Evolutionary conservation across 2,329 filamentous ascomycete genomes (phyloP), one percentile per base, ranked within the genome.

Genomic region (Sporothrix euskadiensis): DNA sequence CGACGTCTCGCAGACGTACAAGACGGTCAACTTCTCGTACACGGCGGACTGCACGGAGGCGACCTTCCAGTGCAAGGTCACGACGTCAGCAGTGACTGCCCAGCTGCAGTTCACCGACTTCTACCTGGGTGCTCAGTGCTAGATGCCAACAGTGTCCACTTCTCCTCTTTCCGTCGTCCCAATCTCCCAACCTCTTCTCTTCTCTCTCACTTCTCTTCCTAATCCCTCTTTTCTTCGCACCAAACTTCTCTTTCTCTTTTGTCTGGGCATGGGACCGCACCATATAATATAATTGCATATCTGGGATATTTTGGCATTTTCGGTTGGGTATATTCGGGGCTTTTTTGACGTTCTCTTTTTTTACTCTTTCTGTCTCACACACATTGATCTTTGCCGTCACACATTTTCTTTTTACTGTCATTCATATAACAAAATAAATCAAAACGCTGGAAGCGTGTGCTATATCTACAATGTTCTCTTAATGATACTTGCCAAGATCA

Each of bases 31-130:
- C 56, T 71, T 71, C 30, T 7, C 12, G 7, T 71, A 61, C 41
- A 63, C 69, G 39, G 69, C 69, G 16, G 56, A 61, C 69, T 59
- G 69, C 69, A 61, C 19, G 39, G 56, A 71, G 22, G 69, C 54
- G 6, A 57, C 39, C 56, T 63, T 71, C 41, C 30, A 59, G 56
- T 71, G 69, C 69, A 52, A 61, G 39, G 69, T 39, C 32, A 61
- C 69, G 56, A 71, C 69, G 39, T 35, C 69, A 22, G 69, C n/a
- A 1, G 69, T 61, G 26, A 71, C 54, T 6, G 69, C 69, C 7
- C 39, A 63, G 54, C 41, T 71, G 54, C 69, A 71, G 41, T 71
- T 71, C 22, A n/a, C 69, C 69, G 69, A 61, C n/a, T 63, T 71
- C 26, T 71, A 71, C 56, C 39, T 61, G n/a, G 69, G 54, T 16